phyloP scores from a whole-genome alignment of 2,329 filamentous ascomycete species.

The Aspergillus tubingensis region DNA sequence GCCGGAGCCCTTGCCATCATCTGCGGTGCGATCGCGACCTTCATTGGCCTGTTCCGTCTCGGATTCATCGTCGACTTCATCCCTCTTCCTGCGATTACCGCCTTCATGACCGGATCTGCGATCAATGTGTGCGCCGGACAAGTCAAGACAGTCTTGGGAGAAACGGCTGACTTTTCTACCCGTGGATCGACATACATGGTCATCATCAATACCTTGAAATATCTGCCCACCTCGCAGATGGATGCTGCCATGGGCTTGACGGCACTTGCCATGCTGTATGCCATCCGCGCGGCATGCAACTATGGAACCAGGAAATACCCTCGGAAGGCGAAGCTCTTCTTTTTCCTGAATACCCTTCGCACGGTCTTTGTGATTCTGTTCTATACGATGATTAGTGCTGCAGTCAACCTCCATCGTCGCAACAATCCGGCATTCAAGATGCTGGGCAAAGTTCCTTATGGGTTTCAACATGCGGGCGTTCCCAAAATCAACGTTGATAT shows the following conservation, averaged over 20 bases:
- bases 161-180: conserved; percentile 66
- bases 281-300: conserved; percentile 68
- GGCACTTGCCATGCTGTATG: conserved; percentile 74
- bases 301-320: conserved; percentile 69
- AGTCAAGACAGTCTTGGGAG: conserved; percentile 77
- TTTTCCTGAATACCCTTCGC: conserved; percentile 88
- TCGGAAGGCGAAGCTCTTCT: conserved; percentile 70
- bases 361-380: conserved; percentile 89
- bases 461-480: conserved; percentile 77
- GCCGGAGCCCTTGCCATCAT: conserved; percentile 79
- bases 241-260: conserved; percentile 89
- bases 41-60: conserved; percentile 74
- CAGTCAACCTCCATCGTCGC: conserved; percentile 71
- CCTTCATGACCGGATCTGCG: conserved; percentile 96
- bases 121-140: conserved; percentile 86
- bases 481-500: conserved; percentile 69
- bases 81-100: conserved; percentile 82
- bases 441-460: conserved; percentile 75
- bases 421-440: conserved; percentile 71
- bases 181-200: conserved; percentile 78
- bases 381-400: conserved; percentile 87
- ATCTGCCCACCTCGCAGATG: conserved; percentile 66
- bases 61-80: conserved; percentile 95
- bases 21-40: conserved; percentile 72
- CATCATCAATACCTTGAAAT: conserved; percentile 77